phyloP scores from a whole-genome alignment of 2,329 filamentous ascomycete species.

The Exophiala lecanii-corni region DNA sequence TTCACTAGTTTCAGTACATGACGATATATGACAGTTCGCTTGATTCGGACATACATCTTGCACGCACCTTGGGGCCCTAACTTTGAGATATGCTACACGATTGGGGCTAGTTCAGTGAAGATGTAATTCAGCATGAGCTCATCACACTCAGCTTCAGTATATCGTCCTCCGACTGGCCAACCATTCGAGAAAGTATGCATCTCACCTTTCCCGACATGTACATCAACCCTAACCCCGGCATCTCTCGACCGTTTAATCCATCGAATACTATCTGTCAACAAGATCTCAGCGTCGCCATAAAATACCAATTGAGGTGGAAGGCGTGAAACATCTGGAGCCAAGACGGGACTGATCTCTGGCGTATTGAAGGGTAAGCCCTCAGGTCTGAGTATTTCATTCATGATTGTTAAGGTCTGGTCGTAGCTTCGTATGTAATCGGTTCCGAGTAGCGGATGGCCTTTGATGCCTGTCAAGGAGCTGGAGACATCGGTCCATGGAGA shows the following conservation, averaged over 20 bases:
- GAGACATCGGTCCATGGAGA: slow-evolving; percentile 8
- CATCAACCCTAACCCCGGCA: slow-evolving; percentile 4
- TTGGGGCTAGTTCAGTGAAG: slow-evolving; percentile 6
- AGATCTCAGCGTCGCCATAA: slow-evolving; percentile 8
- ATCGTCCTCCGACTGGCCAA: slow-evolving; percentile 1
- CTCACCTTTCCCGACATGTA: slow-evolving; percentile 8
- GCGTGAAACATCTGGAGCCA: slow-evolving; percentile 2
- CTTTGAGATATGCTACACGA: too few relatives aligned
- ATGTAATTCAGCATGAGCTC: slow-evolving; percentile 4
- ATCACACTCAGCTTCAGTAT: slow-evolving; percentile 3
- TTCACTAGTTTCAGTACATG: too few relatives aligned
- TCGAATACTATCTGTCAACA: slow-evolving; percentile 6
- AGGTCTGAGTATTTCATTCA: slow-evolving; percentile 7
- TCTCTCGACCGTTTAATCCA: slow-evolving; percentile 10
- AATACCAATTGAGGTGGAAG: slow-evolving; percentile 8
- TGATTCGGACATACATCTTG: too few relatives aligned
- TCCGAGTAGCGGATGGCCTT: slow-evolving; percentile 5
- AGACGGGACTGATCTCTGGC: slow-evolving; percentile 7
- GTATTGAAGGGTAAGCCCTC: slow-evolving; percentile 3
- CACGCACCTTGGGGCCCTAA: too few relatives aligned
- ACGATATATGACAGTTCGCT: too few relatives aligned
- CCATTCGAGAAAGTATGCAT: slow-evolving; percentile 9
- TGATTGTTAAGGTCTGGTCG: neutral
- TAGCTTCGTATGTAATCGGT: slow-evolving; percentile 7
- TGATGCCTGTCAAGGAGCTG: slow-evolving; percentile 6